These are phyloP conservation scores for Aspergillus wentii DNA, from an alignment of 495 filamentous ascomycete genomes.

Conservation along the genomic window DNA sequence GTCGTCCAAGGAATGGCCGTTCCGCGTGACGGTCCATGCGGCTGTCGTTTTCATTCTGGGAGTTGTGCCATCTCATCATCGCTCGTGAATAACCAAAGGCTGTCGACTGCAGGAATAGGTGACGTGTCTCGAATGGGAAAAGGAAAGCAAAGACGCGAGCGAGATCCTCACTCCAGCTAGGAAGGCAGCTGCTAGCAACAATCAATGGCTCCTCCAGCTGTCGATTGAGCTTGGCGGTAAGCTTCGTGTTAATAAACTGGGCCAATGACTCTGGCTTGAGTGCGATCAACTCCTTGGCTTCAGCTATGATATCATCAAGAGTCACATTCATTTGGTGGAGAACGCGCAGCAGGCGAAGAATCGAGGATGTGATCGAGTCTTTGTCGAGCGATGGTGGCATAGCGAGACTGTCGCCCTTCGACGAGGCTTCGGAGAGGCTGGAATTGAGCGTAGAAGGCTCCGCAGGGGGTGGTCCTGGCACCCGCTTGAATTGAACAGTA, in stretches of 20 bases:
- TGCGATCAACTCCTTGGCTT: constrained; percentile 65
- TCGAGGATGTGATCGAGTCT: constrained; percentile 76
- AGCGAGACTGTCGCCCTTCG: constrained; percentile 42
- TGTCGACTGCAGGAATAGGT: constrained; percentile 95
- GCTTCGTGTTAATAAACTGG: constrained; percentile 98
- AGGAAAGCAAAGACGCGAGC: constrained; percentile 93
- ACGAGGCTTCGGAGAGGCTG: constrained; percentile 39
- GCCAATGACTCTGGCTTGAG: constrained; percentile 81
- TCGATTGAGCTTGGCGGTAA: constrained; percentile 97
- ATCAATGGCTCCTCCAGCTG: constrained; percentile 98
- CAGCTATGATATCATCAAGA: constrained; percentile 92
- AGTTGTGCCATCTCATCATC: constrained; percentile 96
- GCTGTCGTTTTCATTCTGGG: constrained; percentile 71
- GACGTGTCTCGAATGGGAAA: constrained; percentile 98
- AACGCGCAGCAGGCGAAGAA: constrained; percentile 83
- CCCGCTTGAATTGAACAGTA: constrained; percentile 85
- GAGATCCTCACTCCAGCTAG: constrained; percentile 96
- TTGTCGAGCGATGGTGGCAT: constrained; percentile 83
- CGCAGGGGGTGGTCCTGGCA: constrained; percentile 79
- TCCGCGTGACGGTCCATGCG: constrained; percentile 83
- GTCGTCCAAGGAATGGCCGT: constrained; percentile 82
- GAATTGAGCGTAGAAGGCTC: constrained; percentile 65
- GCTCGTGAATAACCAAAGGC: constrained; percentile 97
- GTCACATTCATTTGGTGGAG: constrained; percentile 92
- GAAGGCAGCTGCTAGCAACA: constrained; percentile 94